Evolutionary conservation across 371 early-diverging fungal genomes (phyloP).

Genomic region (Syncephalastrum racemosum): DNA sequence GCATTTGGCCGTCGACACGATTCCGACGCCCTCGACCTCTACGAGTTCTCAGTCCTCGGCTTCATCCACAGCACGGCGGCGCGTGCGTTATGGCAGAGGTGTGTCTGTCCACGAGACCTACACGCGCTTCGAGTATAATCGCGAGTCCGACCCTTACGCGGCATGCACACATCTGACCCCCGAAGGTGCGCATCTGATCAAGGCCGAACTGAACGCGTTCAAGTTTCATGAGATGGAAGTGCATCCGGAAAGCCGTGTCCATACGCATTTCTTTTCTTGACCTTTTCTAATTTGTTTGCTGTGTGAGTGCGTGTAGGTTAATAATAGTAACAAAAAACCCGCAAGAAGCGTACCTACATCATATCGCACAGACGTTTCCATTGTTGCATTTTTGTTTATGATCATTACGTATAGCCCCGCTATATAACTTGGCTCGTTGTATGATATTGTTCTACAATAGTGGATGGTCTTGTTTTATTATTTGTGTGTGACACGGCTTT

Average conservation of each 20-base stretch:
- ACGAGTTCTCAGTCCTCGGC: neutral
- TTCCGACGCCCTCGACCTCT: neutral
- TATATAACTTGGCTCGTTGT: too few species aligned
- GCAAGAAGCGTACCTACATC: too few species aligned
- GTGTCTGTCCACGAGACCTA: constrained; percentile 56
- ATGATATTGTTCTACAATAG: too few species aligned
- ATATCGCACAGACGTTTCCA: too few species aligned
- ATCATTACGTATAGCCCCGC: too few species aligned
- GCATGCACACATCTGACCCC: constrained; percentile 58
- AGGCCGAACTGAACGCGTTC: constrained; percentile 69
- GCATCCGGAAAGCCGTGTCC: constrained; percentile 60
- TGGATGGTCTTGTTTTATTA: too few species aligned
- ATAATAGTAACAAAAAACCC: too few species aligned
- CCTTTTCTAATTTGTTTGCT: neutral
- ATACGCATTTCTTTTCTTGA: constrained; percentile 71
- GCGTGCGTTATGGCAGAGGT: constrained; percentile 22
- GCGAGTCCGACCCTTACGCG: constrained; percentile 58
- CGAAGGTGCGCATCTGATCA: constrained; percentile 61
- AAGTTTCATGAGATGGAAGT: constrained; percentile 74
- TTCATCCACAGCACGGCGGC: neutral
- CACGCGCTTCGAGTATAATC: constrained; percentile 67
- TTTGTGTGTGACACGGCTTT: too few species aligned
- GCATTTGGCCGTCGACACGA: too few species aligned
- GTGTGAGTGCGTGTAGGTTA: neutral
- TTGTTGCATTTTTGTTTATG: too few species aligned